Base-by-base conservation (phyloP, 768 basidiomycete species). In the Mycena polygramma region DNA sequence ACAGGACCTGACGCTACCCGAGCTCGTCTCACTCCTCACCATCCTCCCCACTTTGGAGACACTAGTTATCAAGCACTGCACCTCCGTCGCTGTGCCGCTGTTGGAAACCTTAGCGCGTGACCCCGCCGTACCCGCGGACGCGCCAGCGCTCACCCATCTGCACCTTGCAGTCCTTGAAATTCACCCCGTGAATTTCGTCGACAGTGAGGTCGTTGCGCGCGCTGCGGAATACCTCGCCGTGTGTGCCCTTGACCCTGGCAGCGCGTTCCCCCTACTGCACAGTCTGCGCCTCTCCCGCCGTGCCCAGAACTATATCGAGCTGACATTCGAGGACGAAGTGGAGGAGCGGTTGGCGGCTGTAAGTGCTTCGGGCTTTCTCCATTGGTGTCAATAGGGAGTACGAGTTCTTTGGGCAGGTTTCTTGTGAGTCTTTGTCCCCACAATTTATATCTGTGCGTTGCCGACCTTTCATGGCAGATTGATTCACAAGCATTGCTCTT, bases 351-450 rank as follows among this genome's bases (percentile, higher is more conserved):
- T 60, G 11, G 45, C 43, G 2, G 46, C 46, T 45, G 45, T 49
- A 9, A 19, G 59, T 26, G 45, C 59, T 5, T 48, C 59, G 5
- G 45, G 59, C 4, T 60, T 60, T n/a, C 49, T 60, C n/a, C 39
- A 58, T 58, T n/a, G 41, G n/a, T n/a, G n/a, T n/a, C n/a, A n/a
- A n/a, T n/a, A n/a, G n/a, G n/a, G n/a, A n/a, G n/a, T n/a, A n/a
- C n/a, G n/a, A n/a, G n/a, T n/a, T n/a, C n/a, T n/a, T n/a, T n/a
- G n/a, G n/a, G n/a, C n/a, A n/a, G n/a, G n/a, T n/a, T n/a, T n/a
- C n/a, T n/a, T n/a, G n/a, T n/a, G n/a, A n/a, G n/a, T n/a, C n/a
- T n/a, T n/a, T n/a, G n/a, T n/a, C n/a, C n/a, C n/a, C n/a, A n/a
- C n/a, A n/a, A n/a, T n/a, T n/a, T n/a, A n/a, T n/a, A n/a, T n/a